A percentile compares a stretch with the other conserved stretches of the same genome.
Conservation (phyloP, 306 rosid genomes). For the Vigna nakashimae region DNA sequence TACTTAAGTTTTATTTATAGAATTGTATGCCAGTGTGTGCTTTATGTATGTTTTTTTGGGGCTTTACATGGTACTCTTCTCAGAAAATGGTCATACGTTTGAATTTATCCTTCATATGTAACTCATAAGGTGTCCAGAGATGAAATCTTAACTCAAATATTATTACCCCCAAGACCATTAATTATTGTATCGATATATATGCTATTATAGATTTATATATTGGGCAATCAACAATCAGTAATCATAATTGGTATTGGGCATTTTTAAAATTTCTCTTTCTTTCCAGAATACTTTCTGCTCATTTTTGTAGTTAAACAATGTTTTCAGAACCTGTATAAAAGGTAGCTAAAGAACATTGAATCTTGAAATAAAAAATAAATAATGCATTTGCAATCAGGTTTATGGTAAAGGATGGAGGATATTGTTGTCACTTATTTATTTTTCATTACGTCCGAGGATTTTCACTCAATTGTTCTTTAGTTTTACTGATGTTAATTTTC, state of each 20-base stretch:
- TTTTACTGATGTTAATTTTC: conserved; percentile 15
- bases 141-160: not conserved
- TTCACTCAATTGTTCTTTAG: conserved; percentile 12
- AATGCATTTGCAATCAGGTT: conserved; percentile 24
- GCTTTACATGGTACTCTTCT: not conserved
- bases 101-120: not conserved
- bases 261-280: not conserved
- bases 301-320: not conserved
- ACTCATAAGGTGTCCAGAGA: not conserved
- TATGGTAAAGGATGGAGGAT: conserved; percentile 21
- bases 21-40: not conserved
- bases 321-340: not conserved
- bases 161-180: not conserved
- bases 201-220: not conserved
- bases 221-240: not conserved
- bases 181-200: not conserved
- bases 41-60: not conserved
- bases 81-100: not conserved
- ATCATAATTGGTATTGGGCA: conserved; percentile 2
- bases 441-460: conserved; percentile 22
- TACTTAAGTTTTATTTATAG: not conserved
- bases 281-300: not conserved
- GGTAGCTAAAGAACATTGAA: conserved; percentile 25
- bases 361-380: conserved; percentile 37
- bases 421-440: conserved; percentile 13